Conservation (phyloP, 2,329 filamentous ascomycete species). For the Laburnicola sp. region DNA sequence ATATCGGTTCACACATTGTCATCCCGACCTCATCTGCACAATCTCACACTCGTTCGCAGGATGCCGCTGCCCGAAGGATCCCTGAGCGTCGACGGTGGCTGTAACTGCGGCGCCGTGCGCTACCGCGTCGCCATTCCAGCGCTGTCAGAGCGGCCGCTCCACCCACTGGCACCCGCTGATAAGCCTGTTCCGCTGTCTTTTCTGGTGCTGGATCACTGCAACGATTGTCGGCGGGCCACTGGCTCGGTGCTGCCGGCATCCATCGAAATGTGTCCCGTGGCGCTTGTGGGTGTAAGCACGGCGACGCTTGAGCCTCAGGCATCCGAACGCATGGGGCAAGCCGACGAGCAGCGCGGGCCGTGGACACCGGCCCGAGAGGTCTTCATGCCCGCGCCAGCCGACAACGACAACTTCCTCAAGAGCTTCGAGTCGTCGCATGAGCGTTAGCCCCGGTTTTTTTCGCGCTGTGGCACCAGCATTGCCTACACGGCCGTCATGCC, state of each 20-base stretch:
- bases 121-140: conserved; percentile 6
- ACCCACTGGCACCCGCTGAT: conserved; percentile 1
- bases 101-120: conserved; percentile 7
- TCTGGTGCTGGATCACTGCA: conserved; percentile 9
- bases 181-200: conserved; percentile 4
- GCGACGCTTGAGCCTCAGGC: not conserved
- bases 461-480: conserved; percentile 9
- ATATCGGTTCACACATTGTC: too few relatives aligned
- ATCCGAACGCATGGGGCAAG: not conserved
- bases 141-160: conserved; percentile 1
- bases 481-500: conserved; percentile 11
- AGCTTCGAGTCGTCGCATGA: conserved; percentile 7
- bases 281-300: not conserved
- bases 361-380: not conserved
- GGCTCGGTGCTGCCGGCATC: conserved; percentile 5
- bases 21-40: too few relatives aligned
- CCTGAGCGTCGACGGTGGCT: conserved; percentile 2
- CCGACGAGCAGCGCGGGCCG: conserved; percentile 1
- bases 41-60: not conserved
- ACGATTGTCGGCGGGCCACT: conserved; percentile 8
- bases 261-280: conserved; percentile 5
- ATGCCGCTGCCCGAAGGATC: conserved; percentile 9
- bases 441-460: conserved; percentile 9
- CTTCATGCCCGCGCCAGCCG: not conserved
- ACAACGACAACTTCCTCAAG: conserved; percentile 6